Evolutionary conservation across 2,329 filamentous ascomycete genomes (phyloP), one percentile per base, ranked within the genome.

Genomic region (Fusarium sp.): DNA sequence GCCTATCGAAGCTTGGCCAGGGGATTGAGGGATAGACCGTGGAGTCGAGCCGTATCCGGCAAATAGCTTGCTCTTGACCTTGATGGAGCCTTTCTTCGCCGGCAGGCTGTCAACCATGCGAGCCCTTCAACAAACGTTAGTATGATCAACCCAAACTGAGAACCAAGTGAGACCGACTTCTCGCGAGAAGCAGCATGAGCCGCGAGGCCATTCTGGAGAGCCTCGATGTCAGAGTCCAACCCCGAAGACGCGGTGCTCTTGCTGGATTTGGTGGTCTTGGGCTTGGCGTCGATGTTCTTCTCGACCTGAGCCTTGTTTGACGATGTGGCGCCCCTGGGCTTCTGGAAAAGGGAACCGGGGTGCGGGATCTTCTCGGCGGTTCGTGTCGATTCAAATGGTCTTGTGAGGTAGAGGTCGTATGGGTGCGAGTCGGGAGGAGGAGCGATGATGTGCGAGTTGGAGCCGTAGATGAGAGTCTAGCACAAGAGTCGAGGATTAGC

Each of bases 351-450:
- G 8, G 86, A 87, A 77, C 87, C 87, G 25, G 87, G 85, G n/a
- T 86, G 82, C 29, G 88, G 85, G 27, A 91, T 79, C 74, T 85
- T 85, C 70, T 85, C 84, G 31, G 87, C 87, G 73, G 83, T 83
- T 74, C 82, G 82, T 20, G 84, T 82, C 5, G 86, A 83, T 64
- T 87, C 84, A 74, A 85, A 84, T n/a, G 87, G 85, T 70, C 87
- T 84, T 54, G 88, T 87, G 45, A 88, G 84, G 79, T 88, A 92
- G 29, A 92, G 82, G 65, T 92, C 90, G 81, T 88, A 88, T 33
- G 87, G 83, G 63, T 85, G 84, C 18, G 86, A 83, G 63, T 88
- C 85, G 60, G 83, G 73, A 18, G 84, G 84, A 63, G 81, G 83
- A 63, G 84, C 79, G 69, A 91, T 85, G 54, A 81, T 81, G 75